phyloP scores from a whole-genome alignment of 2,329 filamentous ascomycete genomes.

The Fusarium floridanum region DNA sequence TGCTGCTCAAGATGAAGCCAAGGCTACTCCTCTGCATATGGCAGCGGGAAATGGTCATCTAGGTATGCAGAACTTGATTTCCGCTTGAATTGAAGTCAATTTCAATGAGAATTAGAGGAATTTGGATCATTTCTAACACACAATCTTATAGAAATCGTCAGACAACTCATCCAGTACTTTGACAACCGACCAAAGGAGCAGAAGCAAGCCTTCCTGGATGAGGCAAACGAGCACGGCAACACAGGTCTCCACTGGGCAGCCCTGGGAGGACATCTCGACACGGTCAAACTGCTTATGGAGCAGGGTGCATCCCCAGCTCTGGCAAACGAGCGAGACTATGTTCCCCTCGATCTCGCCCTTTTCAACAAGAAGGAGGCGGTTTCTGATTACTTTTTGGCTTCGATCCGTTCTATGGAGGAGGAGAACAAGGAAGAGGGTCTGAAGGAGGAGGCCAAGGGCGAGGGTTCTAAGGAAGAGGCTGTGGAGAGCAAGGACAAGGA shows the following conservation, averaged over 20 bases:
- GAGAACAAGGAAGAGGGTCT: conserved; percentile 60
- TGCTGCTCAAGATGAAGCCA: conserved; percentile 78
- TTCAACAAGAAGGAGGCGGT: conserved; percentile 76
- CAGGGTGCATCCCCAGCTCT: conserved; percentile 82
- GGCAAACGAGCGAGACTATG: conserved; percentile 87
- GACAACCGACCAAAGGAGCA: conserved; percentile 55
- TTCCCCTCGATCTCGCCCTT: conserved; percentile 80
- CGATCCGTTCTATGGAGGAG: conserved; percentile 62
- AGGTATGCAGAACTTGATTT: conserved; percentile 63
- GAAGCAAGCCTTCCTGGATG: conserved; percentile 71
- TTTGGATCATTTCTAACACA: conserved; percentile 8
- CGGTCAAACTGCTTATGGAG: conserved; percentile 82
- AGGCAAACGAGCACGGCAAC: conserved; percentile 85
- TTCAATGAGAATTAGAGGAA: background rate
- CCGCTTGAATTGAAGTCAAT: background rate
- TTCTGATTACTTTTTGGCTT: conserved; percentile 70
- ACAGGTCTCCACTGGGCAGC: conserved; percentile 95
- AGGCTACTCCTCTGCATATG: conserved; percentile 90
- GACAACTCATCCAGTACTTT: conserved; percentile 59
- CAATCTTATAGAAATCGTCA: conserved; percentile 57
- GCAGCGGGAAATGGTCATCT: conserved; percentile 90
- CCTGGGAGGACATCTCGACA: conserved; percentile 85
- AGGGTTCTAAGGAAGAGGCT: conserved; percentile 56
- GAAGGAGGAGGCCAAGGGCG: conserved; percentile 53
- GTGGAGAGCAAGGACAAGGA: conserved; percentile 50